phyloP scores from a whole-genome alignment of 2,329 filamentous ascomycete genomes.

The Rasamsonia emersonii region DNA sequence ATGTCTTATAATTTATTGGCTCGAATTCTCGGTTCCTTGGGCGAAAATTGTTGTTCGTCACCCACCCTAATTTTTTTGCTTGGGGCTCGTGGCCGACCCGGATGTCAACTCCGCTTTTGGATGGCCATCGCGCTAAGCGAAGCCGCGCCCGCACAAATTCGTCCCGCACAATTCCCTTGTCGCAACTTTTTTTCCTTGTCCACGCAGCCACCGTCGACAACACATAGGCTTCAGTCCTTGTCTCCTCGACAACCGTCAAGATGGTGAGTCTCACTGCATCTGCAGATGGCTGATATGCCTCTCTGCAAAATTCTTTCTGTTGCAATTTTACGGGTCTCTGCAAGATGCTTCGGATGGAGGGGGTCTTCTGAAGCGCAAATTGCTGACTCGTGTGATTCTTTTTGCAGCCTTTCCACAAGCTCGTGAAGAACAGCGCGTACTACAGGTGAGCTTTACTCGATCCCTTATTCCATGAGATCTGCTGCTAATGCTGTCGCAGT shows the following conservation, averaged over 20 bases:
- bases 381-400: conserved; percentile 81
- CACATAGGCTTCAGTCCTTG: conserved; percentile 21
- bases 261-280: conserved; percentile 34
- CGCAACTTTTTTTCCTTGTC: conserved; percentile 16
- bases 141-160: conserved; percentile 35
- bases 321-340: conserved; percentile 56
- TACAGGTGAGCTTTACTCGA: conserved; percentile 69
- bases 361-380: conserved; percentile 90
- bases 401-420: conserved; percentile 77
- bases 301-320: conserved; percentile 8
- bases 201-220: conserved; percentile 27
- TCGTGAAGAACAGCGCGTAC: conserved; percentile 97
- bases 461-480: conserved; percentile 5
- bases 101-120: conserved; percentile 14
- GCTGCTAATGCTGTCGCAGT: conserved; percentile 41
- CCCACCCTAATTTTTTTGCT: conserved; percentile 5
- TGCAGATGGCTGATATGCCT: conserved; percentile 16
- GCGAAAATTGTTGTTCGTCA: conserved; percentile 6
- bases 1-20: too few species aligned
- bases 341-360: conserved; percentile 97
- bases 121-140: conserved; percentile 35
- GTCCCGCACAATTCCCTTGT: conserved; percentile 21
- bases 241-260: conserved; percentile 32
- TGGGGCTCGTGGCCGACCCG: conserved; percentile 32
- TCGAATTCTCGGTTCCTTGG: too few species aligned